Conservation (phyloP, 192 early-diverging fungal species). For the Thamnidium elegans region DNA sequence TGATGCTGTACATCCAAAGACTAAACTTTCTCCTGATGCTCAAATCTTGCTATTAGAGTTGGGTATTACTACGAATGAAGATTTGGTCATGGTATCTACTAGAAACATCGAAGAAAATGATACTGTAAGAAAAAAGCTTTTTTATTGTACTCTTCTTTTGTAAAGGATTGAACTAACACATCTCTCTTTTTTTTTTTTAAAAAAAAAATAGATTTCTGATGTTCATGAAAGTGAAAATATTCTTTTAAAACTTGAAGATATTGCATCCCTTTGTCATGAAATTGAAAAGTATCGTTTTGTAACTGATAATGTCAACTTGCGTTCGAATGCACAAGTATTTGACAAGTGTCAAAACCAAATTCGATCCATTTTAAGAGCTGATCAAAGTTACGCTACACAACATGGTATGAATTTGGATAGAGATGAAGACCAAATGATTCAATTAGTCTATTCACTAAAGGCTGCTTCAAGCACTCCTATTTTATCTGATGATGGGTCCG, state of each 20-base stretch:
- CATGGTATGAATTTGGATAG: constrained; percentile 29
- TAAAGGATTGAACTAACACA: not conserved
- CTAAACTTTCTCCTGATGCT: constrained; percentile 34
- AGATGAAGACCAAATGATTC: constrained; percentile 42
- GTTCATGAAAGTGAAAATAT: constrained; percentile 9
- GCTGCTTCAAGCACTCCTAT: constrained; percentile 14
- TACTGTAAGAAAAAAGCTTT: not conserved
- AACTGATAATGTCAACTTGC: constrained; percentile 16
- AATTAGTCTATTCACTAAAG: constrained; percentile 35
- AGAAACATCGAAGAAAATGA: constrained; percentile 4
- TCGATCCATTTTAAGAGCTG: constrained; percentile 32
- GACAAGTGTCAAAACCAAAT: constrained; percentile 42
- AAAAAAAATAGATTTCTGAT: no score
- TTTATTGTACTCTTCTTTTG: no score
- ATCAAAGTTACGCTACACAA: constrained; percentile 35
- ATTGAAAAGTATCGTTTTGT: constrained; percentile 36
- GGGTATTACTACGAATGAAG: constrained; percentile 33
- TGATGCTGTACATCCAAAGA: constrained; percentile 34
- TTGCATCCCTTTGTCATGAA: constrained; percentile 35
- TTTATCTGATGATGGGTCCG: constrained; percentile 6
- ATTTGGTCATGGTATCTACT: constrained; percentile 32
- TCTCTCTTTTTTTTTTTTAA: not conserved
- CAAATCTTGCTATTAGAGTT: constrained; percentile 35
- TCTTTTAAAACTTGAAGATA: constrained; percentile 19
- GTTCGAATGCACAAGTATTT: constrained; percentile 38